Evolutionary conservation across 2,329 filamentous ascomycete genomes (phyloP).

Genomic region (Lecanosticta acicola): DNA sequence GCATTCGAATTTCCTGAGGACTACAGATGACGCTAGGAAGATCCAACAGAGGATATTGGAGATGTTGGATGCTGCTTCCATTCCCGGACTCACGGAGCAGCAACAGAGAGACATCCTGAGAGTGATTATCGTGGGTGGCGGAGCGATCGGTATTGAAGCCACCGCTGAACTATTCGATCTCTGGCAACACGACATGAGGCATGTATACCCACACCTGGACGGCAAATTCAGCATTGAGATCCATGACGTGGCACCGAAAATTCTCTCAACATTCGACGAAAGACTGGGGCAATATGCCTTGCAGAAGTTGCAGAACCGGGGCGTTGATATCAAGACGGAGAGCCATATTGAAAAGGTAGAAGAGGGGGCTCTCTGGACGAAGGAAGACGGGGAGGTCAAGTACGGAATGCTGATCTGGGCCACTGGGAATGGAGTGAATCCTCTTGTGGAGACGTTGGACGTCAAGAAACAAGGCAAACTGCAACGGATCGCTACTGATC

Average conservation of each 20-base stretch:
- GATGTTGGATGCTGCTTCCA: constrained; percentile 35
- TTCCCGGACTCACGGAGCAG: constrained; percentile 27
- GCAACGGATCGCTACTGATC: constrained; percentile 35
- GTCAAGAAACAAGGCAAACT: constrained; percentile 33
- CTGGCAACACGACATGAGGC: constrained; percentile 35
- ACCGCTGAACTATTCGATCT: constrained; percentile 43
- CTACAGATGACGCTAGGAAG: constrained; percentile 32
- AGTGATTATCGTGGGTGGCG: constrained; percentile 40
- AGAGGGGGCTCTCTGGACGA: constrained; percentile 31
- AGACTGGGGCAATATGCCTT: constrained; percentile 40
- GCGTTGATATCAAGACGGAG: constrained; percentile 37
- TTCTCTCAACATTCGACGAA: constrained; percentile 40
- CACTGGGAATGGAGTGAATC: constrained; percentile 34
- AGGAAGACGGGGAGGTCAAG: constrained; percentile 33
- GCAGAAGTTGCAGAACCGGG: constrained; percentile 32
- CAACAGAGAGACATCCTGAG: constrained; percentile 34
- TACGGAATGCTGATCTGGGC: constrained; percentile 39
- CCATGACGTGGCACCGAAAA: constrained; percentile 40
- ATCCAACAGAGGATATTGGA: constrained; percentile 35
- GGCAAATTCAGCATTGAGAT: constrained; percentile 39
- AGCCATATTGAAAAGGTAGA: constrained; percentile 36
- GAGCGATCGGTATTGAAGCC: constrained; percentile 40
- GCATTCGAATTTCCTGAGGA: constrained; percentile 37
- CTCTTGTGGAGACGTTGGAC: constrained; percentile 32
- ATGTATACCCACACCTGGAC: constrained; percentile 39